Evolutionary conservation across 257 asterid genomes (phyloP), one percentile per base, ranked within the genome.

Genomic region (Solanum sejunctum): DNA sequence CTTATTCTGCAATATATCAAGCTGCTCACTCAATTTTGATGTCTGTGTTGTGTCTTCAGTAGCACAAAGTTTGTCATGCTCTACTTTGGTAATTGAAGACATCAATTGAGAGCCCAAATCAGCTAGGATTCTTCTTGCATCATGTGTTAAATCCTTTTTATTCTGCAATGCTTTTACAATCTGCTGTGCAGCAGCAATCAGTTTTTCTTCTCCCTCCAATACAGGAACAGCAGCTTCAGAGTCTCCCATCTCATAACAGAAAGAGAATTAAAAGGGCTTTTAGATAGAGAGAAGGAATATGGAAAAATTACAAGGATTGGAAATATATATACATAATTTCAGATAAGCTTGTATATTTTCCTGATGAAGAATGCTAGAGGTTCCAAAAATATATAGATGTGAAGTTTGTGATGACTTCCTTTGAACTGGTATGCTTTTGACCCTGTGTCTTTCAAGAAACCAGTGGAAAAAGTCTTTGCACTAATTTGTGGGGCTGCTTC

Each of bases 171-270:
- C 94, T 84, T 87, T 92, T 79, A 91, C 84, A 39, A 96, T 90
- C n/a, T 84, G 88, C 89, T 88, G 92, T 9, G 88, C 94, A 2
- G 96, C 94, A 86, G 92, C 94, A 84, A 96, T 92, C 90, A 94
- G 84, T 16, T 89, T 92, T 80, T 92, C 97, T 71, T 96, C 47
- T 43, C 47, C 94, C 84, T 91, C 98, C 92, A 92, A 87, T 57
- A 47, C 85, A 58, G 89, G 84, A 47, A 81, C 5, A 47, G 85
- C 21, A 70, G 86, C 75, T 87, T 85, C 52, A 85, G 86, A 89
- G 82, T 92, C 98, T 67, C 92, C 94, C 98, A 94, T 91, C 23
- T 54, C 86, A 88, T 60, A 67, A 88, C 78, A 82, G 45, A 6
- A 7, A 41, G 45, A 41, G 8, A 41, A 41, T 6, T 41, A 41